A percentile compares a stretch with the other conserved stretches of the same genome.
These are phyloP conservation scores for Sonneratia caseolaris DNA, from an alignment of 345 rosid species.

Conservation along the genomic window DNA sequence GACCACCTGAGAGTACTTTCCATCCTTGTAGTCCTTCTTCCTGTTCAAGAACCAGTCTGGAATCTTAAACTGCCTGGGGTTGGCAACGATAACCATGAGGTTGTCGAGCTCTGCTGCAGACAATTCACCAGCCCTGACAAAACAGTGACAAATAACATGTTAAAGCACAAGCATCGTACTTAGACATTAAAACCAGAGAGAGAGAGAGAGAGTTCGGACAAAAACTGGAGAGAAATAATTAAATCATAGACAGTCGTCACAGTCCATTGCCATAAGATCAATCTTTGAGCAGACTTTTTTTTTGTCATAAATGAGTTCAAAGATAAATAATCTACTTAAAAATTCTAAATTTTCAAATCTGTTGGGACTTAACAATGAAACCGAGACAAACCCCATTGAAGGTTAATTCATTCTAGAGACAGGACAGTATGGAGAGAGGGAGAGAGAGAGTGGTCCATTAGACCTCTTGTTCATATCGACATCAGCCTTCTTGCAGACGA, in stretches of 20 bases:
- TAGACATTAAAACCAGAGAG: too few relatives aligned
- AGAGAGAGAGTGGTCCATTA: neutral
- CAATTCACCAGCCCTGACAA: conserved; percentile 71
- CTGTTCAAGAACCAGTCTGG: conserved; percentile 93
- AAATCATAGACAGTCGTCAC: too few relatives aligned
- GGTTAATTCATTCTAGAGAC: too few relatives aligned
- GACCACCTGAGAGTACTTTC: conserved; percentile 76
- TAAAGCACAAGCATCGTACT: neutral
- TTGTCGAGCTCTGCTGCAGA: conserved; percentile 72
- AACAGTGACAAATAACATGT: neutral
- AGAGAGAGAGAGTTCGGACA: too few relatives aligned
- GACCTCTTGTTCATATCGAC: conserved; percentile 95
- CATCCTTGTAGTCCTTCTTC: conserved; percentile 89
- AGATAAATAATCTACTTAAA: too few relatives aligned
- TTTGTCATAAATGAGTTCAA: too few relatives aligned
- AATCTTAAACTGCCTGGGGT: conserved; percentile 82
- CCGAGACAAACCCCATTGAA: neutral
- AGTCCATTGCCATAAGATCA: too few relatives aligned
- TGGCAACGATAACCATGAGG: conserved; percentile 74
- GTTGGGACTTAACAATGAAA: too few relatives aligned
- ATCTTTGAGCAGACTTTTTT: too few relatives aligned
- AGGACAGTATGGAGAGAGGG: neutral
- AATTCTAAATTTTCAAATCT: too few relatives aligned
- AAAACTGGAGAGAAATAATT: too few relatives aligned
- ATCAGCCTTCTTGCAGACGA: conserved; percentile 94